Percentiles rank a stretch among this genome's conserved stretches.
Conservation (phyloP, 208 protist genomes). For the Leishmania lainsoni region DNA sequence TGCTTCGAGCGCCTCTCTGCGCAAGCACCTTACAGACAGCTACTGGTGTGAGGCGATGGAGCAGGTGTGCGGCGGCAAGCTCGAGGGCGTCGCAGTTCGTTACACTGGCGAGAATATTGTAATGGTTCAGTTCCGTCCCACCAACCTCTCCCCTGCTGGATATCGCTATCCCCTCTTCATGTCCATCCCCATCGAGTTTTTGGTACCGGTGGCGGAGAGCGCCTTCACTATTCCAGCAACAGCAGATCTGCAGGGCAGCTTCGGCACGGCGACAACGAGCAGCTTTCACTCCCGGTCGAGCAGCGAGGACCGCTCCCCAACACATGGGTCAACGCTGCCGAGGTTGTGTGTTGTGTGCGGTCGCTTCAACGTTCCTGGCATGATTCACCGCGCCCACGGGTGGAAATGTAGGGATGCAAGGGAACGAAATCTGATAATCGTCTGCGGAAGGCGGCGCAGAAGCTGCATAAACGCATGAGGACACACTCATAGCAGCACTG, state of each 20-base stretch:
- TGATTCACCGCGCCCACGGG: conserved; percentile 70
- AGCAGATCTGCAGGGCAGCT: conserved; percentile 40
- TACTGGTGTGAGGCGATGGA: conserved; percentile 93
- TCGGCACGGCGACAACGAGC: conserved; percentile 40
- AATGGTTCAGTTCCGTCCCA: conserved; percentile 83
- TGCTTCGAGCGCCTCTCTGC: conserved; percentile 69
- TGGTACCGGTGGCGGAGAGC: conserved; percentile 58
- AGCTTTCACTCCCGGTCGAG: conserved; percentile 35
- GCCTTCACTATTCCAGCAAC: conserved; percentile 19
- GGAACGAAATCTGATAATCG: conserved; percentile 69
- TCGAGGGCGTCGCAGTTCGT: conserved; percentile 81
- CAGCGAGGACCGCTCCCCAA: conserved; percentile 26
- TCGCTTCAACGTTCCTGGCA: conserved; percentile 72
- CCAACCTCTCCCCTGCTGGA: conserved; percentile 67
- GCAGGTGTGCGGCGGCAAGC: conserved; percentile 85
- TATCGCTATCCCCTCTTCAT: conserved; percentile 90
- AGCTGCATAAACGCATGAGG: conserved; percentile 33
- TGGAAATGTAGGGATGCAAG: conserved; percentile 90
- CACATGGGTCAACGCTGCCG: conserved; percentile 24
- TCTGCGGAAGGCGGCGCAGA: conserved; percentile 60
- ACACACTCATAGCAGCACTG: not conserved
- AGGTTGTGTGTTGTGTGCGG: conserved; percentile 89
- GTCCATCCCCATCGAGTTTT: conserved; percentile 89
- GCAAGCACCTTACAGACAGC: conserved; percentile 82
- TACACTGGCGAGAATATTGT: conserved; percentile 89